Base-by-base conservation (phyloP, 2,329 filamentous ascomycete genomes). In the Graphiopsis chlorocephala region DNA sequence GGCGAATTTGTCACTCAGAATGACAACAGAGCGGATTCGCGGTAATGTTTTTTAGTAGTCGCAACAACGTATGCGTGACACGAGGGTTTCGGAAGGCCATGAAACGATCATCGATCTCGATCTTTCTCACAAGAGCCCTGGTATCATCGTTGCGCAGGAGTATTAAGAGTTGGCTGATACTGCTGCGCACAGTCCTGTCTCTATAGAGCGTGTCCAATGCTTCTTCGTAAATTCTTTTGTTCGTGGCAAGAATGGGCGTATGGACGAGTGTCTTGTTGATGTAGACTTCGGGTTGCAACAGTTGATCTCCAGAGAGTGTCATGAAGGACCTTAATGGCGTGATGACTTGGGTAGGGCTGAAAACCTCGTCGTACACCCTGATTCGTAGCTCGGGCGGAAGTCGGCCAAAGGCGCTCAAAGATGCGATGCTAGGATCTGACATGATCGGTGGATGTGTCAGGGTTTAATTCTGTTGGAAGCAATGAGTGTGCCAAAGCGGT, bases 151-250 rank as follows among this genome's bases (percentile, higher is more conserved):
- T 35, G 14, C 14, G 28, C 12, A 50, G n/a, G 2, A 61, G 45
- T 20, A 10, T 14, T 2, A 3, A 14, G 15, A 61, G 20, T 6
- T 61, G 29, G 1, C 6, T 20, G 0, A 65, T 35, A 33, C 35
- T 66, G 2, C 23, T 5, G 4, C 61, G 63, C 14, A 65, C 28
- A 10, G 10, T 56, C 28, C 60, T 65, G 23, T 26, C 23, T 17
- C 52, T 52, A 50, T 63, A 66, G 66, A 69, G 66, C 6, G 61
- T 26, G 1, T 65, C 61, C 15, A 67, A 53, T 29, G 65, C 63
- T 57, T 69, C 64, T 26, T 15, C 15, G 48, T 58, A 50, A n/a
- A 66, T 64, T 7, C 29, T 14, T 62, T 64, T 63, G 47, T 52
- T 67, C 14, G 61, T 47, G 5, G 61, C 55, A 12, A 69, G 53